phyloP scores from a whole-genome alignment of 2,329 filamentous ascomycete genomes.

The Cladosporium sphaerospermum region DNA sequence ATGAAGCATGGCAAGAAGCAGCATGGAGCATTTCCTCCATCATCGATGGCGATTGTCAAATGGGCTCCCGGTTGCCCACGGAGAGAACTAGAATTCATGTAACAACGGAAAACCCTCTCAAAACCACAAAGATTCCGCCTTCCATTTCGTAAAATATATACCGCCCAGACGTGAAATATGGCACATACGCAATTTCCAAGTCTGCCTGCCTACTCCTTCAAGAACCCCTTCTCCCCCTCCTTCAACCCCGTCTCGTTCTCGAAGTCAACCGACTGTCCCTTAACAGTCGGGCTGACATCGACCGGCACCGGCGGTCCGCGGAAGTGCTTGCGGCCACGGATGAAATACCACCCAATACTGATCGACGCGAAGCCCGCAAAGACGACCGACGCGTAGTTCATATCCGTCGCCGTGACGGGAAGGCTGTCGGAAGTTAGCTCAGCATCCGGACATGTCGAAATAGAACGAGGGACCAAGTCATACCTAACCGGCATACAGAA shows the following conservation, averaged over 20 bases:
- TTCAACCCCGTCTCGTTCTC: neutral
- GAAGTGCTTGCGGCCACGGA: slow-evolving; percentile 30
- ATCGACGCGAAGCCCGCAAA: slow-evolving; percentile 29
- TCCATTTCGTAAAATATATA: no score
- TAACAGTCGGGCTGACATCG: slow-evolving; percentile 16
- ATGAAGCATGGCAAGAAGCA: no score
- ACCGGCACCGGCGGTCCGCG: slow-evolving; percentile 29
- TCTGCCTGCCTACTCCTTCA: neutral
- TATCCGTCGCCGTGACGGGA: slow-evolving; percentile 13
- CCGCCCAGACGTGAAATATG: no score
- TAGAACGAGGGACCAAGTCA: slow-evolving; percentile 29
- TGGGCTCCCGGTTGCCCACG: no score
- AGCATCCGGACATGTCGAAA: neutral
- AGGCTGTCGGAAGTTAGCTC: neutral
- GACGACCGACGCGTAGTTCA: slow-evolving; percentile 33
- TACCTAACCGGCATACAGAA: slow-evolving; percentile 63
- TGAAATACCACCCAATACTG: slow-evolving; percentile 30
- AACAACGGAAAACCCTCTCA: no score
- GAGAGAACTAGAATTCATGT: no score
- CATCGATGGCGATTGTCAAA: no score
- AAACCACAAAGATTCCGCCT: no score
- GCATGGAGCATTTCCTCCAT: no score
- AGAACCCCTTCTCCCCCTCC: slow-evolving; percentile 2
- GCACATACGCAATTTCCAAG: neutral
- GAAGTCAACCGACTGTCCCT: slow-evolving; percentile 1